Base-by-base conservation (phyloP, 1,284 basidiomycete species). In the Cutaneotrichosporon cyanovorans region DNA sequence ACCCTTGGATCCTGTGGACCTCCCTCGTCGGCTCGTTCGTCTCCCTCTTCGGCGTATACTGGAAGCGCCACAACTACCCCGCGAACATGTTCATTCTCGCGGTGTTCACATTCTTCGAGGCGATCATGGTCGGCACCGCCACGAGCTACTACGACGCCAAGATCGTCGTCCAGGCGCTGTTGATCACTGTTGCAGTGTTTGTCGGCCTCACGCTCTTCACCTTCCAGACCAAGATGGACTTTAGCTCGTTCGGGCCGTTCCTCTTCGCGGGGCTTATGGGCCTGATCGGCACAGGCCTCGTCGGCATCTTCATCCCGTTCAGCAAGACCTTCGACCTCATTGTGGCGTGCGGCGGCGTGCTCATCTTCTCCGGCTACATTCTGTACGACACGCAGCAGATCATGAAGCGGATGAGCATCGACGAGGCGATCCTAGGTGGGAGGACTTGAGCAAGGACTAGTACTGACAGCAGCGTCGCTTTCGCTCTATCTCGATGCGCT, bases 141-240 rank as follows among this genome's bases (percentile, higher is more conserved):
- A 59, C 58, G 22, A 64, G 61, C 36, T 69, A 64, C 53, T 65
- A 68, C 42, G 68, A 71, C 45, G 62, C 63, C 37, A 51, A 54
- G 31, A 68, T 71, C 25, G 69, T 78, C 14, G 62, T 78, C 14
- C 74, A 78, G 61, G 77, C 78, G 0, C 58, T 78, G 36, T 58
- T 76, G 50, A 74, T 78, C 54, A 78, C 77, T 8, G 61, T 69
- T n/a, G 75, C 74, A 39, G 70, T 77, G 21, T 78, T 78, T 56
- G 56, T 72, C 37, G 77, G 77, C 18, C 67, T 79, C 18, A 75
- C 74, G 0, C 60, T 78, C 22, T 78, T 78, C 63, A 78, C 77
- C 7, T 69, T 72, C 59, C 71, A 73, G 58, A 69, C 69, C 49
- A 73, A 71, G 57, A 63, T 63, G 43, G 70, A 72, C 63, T 72